These are phyloP conservation scores for Emydomyces testavorans DNA, from an alignment of 2,329 filamentous ascomycete species.

Conservation along the genomic window DNA sequence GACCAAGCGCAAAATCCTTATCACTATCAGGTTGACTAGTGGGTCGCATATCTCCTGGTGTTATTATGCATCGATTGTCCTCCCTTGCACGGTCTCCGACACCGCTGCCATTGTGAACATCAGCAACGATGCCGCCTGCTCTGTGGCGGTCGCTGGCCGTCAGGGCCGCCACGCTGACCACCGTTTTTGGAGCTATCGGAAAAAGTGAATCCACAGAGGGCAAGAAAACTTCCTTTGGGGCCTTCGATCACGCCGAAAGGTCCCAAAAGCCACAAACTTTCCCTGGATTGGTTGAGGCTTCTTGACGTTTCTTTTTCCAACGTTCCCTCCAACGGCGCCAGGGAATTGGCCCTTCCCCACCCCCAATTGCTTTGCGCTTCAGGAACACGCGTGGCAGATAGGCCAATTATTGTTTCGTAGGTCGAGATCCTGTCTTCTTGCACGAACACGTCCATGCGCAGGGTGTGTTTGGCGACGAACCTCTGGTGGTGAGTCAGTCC, in stretches of 20 bases:
- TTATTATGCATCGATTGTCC: conserved; percentile 5
- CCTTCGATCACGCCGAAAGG: neutral
- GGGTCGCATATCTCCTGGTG: conserved; percentile 10
- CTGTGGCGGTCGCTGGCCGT: conserved; percentile 14
- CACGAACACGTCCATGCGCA: neutral
- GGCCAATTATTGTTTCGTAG: neutral
- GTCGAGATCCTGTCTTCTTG: neutral
- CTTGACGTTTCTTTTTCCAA: neutral
- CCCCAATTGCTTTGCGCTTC: conserved; percentile 1
- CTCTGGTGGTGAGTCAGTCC: conserved; percentile 10
- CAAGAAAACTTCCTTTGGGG: neutral
- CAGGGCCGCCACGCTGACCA: conserved; percentile 15
- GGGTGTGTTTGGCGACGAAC: conserved; percentile 2
- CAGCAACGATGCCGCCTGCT: conserved; percentile 14
- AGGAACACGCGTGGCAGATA: neutral
- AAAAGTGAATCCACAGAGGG: neutral
- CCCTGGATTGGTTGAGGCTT: neutral
- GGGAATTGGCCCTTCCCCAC: neutral
- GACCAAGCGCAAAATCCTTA: conserved; percentile 1
- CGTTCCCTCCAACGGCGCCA: neutral
- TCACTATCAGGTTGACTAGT: conserved; percentile 6
- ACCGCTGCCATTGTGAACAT: conserved; percentile 15
- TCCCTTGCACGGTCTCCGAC: conserved; percentile 14
- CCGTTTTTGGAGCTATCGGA: neutral
- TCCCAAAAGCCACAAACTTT: neutral